Evolutionary conservation across 495 filamentous ascomycete species (phyloP), one percentile per base, ranked within the genome.

Genomic region (Cryomyces minteri): DNA sequence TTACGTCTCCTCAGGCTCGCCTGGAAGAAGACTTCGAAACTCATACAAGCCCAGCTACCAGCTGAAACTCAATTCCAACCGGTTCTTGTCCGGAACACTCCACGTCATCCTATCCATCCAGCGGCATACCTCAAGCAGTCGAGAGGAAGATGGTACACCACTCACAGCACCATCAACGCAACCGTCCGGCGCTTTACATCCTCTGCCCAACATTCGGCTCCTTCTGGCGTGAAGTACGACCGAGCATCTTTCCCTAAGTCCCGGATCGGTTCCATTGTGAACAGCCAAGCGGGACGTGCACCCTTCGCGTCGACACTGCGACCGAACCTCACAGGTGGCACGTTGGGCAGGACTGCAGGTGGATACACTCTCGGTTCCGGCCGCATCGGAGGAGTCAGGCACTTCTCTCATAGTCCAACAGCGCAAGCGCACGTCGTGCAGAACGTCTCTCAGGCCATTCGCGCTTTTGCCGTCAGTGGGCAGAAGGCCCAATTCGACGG

Each of bases 261-360:
- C 25, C 67, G 67, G 40, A 74, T 79, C 41, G 76, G 73, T n/a
- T 67, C 70, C 4, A 74, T 76, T 41, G 67, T 94, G 42, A 64
- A 65, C n/a, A 68, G 73, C 30, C 63, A 80, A 38, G 76, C 84
- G 9, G 70, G 73, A n/a, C 75, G 75, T 5, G 75, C 86, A 5
- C 88, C 90, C 0, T 98, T 96, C 58, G 84, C 86, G 2, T 88
- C 78, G 1, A 82, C 88, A 28, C 77, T 96, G 5, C 81, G 90
- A 6, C 90, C 90, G 4, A 95, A 92, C 52, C 67, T 98, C 39
- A 93, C 86, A 0, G 90, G 88, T 28, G 90, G 90, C 34, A 79
- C 83, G 5, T 64, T 98, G 32, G 74, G 80, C 33, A 76, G 90
- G 30, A 83, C 85, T 10, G 81, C 87, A 11, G 84, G 88, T 45